Conservation (phyloP, 306 rosid species). For the Myrica gale region DNA sequence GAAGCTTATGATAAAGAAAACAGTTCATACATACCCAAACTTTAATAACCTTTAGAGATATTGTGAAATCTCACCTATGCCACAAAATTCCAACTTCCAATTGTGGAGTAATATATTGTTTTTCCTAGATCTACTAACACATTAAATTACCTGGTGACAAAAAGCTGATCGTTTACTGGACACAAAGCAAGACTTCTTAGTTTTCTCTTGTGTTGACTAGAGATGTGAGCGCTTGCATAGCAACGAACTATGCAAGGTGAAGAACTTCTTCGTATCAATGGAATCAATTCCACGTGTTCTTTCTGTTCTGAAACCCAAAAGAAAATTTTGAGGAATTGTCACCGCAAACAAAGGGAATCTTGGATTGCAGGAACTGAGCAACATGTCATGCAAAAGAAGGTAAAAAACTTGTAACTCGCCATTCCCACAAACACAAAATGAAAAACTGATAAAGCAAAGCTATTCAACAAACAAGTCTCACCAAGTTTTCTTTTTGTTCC, state of each 20-base stretch:
- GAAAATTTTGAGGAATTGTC: slow-evolving; percentile 16
- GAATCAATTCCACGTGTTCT: slow-evolving; percentile 72
- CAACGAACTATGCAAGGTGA: slow-evolving; percentile 44
- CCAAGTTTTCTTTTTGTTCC: slow-evolving; percentile 79
- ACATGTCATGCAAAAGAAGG: not conserved
- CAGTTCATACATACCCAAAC: not conserved
- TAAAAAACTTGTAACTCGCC: slow-evolving; percentile 12
- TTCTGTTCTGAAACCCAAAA: slow-evolving; percentile 61
- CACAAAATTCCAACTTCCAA: slow-evolving; percentile 10
- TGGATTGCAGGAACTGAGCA: slow-evolving; percentile 11
- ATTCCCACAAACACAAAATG: not conserved
- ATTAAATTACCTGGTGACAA: slow-evolving; percentile 72
- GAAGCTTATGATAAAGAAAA: slow-evolving; percentile 11
- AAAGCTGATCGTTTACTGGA: slow-evolving; percentile 83
- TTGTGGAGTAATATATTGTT: slow-evolving; percentile 12
- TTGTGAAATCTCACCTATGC: not conserved
- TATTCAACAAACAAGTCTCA: slow-evolving; percentile 33
- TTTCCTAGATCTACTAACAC: not conserved
- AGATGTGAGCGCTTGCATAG: slow-evolving; percentile 60
- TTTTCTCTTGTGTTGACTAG: slow-evolving; percentile 94
- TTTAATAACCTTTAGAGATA: not conserved
- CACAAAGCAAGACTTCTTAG: slow-evolving; percentile 70
- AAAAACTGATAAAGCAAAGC: slow-evolving; percentile 10
- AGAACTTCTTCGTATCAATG: slow-evolving; percentile 41
- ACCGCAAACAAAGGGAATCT: slow-evolving; percentile 16